Evolutionary conservation across 495 filamentous ascomycete genomes (phyloP).

Genomic region (Talaromyces proteolyticus): DNA sequence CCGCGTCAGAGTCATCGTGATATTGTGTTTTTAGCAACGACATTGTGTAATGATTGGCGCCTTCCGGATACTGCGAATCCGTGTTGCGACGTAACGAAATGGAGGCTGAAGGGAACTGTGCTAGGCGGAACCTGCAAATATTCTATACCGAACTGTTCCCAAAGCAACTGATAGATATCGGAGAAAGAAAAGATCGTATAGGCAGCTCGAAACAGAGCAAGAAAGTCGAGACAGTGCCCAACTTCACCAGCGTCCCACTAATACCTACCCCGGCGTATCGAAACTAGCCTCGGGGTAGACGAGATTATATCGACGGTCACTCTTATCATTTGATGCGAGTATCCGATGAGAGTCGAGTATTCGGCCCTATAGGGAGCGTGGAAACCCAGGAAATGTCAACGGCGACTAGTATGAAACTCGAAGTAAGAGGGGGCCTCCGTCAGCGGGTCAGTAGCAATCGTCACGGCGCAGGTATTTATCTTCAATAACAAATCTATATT

Average conservation of each 20-base stretch:
- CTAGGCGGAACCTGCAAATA: too few relatives aligned
- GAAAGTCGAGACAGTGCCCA: too few relatives aligned
- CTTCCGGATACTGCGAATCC: background rate
- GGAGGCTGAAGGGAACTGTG: background rate
- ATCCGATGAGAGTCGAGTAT: background rate
- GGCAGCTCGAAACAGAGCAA: background rate
- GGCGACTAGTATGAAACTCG: background rate
- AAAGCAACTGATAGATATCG: too few relatives aligned
- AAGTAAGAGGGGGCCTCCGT: background rate
- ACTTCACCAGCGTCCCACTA: too few relatives aligned
- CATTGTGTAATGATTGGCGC: background rate
- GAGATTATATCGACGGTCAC: background rate
- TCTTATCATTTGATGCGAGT: background rate
- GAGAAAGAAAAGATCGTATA: background rate
- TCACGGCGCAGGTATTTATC: background rate
- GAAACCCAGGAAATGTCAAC: background rate
- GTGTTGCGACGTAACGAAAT: background rate
- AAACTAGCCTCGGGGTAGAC: background rate
- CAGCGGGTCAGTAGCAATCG: background rate
- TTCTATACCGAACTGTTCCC: too few relatives aligned
- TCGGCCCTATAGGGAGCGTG: too few relatives aligned
- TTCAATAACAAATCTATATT: background rate
- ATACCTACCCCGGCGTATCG: too few relatives aligned
- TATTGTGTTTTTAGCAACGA: conserved; percentile 31
- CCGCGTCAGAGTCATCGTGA: conserved; percentile 84